Percentiles rank a stretch among this genome's conserved stretches.
Conservation (phyloP, 2,329 filamentous ascomycete genomes). For the Alternaria sp. region DNA sequence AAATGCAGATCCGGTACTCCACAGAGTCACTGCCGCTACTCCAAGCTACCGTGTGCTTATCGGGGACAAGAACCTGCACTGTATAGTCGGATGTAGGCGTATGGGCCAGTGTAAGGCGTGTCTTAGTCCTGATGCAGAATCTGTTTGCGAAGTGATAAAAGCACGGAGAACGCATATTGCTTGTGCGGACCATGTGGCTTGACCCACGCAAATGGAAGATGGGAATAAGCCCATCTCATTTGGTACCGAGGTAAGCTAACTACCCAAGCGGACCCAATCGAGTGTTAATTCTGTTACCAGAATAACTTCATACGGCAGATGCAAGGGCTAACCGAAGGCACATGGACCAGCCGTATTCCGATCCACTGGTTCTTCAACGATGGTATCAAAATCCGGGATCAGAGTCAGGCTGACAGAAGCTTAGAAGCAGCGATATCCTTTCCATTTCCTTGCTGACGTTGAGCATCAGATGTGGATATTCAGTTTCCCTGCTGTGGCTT, state of each 20-base stretch:
- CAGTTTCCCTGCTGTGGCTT: conserved; percentile 3
- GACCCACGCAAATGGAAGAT: conserved; percentile 1
- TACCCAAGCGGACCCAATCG: background rate
- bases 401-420: conserved; percentile 14
- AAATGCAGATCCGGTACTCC: conserved; percentile 14
- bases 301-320: conserved; percentile 10
- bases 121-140: background rate
- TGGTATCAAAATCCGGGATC: background rate
- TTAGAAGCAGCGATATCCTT: conserved; percentile 5
- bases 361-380: conserved; percentile 8
- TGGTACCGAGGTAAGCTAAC: background rate
- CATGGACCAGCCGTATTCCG: conserved; percentile 1
- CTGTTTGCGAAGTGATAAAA: conserved; percentile 5
- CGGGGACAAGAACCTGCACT: background rate
- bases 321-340: background rate
- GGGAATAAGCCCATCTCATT: background rate
- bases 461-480: conserved; percentile 8
- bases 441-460: conserved; percentile 12
- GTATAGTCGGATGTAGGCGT: background rate
- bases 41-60: conserved; percentile 8
- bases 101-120: conserved; percentile 6
- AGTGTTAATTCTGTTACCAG: conserved; percentile 5
- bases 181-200: conserved; percentile 5
- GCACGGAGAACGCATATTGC: conserved; percentile 5
- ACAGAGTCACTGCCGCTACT: conserved; percentile 4